Evolutionary conservation across 371 early-diverging fungal species (phyloP), one percentile per base, ranked within the genome.

Genomic region (Caulochytrium protostelioides): DNA sequence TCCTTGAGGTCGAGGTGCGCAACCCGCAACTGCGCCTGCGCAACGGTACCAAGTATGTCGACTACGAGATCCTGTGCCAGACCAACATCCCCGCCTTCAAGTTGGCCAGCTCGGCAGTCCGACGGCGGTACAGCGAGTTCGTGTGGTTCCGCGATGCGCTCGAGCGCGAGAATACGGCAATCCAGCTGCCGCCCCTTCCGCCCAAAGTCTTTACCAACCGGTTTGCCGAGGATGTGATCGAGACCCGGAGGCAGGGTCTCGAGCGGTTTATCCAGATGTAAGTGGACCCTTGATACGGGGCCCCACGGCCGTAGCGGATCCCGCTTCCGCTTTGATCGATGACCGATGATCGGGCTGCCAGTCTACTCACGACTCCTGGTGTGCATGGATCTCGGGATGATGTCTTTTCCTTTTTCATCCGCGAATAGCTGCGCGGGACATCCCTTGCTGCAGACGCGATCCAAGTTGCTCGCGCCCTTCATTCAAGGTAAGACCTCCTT

Each of bases 51-150:
- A 83, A 79, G 76, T 89, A 69, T 52, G 86, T 89, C 22, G 91
- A 90, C 52, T 94, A 86, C 44, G 92, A 94, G 52, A 80, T 94
- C 42, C 59, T 87, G 37, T 85, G 83, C 55, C 59, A 83, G 81
- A 92, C 92, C 27, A 95, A 92, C 54, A 84, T 95, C 37, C 97
- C 97, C 12, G 77, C 82, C 15, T 95, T 91, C 70, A 92, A 92
- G 56, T 44, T 79, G 38, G 76, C 72, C 43, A 50, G 65, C 14
- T 83, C 83, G 5, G 51, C 62, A 15, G 92, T 92, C 19, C 73
- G 92, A 22, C 63, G 97, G 46, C 69, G 97, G 35, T 95, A 91
- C 59, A 81, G 82, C 51, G 97, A 95, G 46, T 95, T 92, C 53
- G 97, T 91, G 54, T 92, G 91, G 92, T 83, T 91, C 57, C 59